Evolutionary conservation across 83 land plant species (phyloP).

Genomic region (Larix sibirica): DNA sequence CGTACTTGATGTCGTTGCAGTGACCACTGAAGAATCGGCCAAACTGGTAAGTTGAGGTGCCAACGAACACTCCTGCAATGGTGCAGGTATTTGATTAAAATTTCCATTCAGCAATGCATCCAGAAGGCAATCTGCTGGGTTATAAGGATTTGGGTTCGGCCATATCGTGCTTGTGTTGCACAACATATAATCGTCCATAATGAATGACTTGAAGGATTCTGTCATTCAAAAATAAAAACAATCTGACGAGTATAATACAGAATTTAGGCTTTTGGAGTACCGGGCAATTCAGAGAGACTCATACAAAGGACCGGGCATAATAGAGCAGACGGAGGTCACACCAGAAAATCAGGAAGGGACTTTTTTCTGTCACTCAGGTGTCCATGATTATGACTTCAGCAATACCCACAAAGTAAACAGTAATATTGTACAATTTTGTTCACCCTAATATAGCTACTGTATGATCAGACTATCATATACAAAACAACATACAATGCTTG

Average conservation of each 20-base stretch:
- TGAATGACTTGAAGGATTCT: not conserved
- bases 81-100: not conserved
- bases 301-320: not conserved
- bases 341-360: not conserved
- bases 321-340: not conserved
- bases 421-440: not conserved
- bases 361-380: not conserved
- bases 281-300: not conserved
- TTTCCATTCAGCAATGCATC: slow-evolving; percentile 9
- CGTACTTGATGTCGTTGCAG: not conserved
- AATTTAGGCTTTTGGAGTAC: not conserved
- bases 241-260: not conserved
- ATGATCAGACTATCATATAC: not conserved
- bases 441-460: not conserved
- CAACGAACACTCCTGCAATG: slow-evolving; percentile 1
- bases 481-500: slow-evolving; percentile 8
- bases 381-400: not conserved
- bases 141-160: not conserved
- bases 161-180: not conserved
- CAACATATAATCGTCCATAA: not conserved
- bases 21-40: slow-evolving; percentile 3
- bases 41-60: not conserved
- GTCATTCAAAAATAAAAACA: not conserved
- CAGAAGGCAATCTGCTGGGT: not conserved
- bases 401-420: not conserved